Percentiles rank a stretch among this genome's conserved stretches.
Conservation (phyloP, 2,329 filamentous ascomycete species). For the Tolypocladium paradoxum region DNA sequence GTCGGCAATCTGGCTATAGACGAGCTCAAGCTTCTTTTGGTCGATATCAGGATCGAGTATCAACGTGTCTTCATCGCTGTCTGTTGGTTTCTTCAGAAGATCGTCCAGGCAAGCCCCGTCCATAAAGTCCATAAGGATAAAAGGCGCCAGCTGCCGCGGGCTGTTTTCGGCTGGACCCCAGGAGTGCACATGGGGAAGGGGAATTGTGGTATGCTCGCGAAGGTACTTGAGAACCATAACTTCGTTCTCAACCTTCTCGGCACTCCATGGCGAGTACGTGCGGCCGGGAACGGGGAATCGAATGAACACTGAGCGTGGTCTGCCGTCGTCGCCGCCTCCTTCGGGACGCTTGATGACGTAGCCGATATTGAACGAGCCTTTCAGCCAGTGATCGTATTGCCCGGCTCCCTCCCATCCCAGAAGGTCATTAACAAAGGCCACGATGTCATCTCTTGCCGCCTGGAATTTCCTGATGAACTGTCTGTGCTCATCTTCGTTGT, state of each 20-base stretch:
- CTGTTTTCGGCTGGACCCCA: conserved; percentile 18
- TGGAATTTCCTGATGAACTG: conserved; percentile 8
- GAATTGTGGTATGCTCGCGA: conserved; percentile 17
- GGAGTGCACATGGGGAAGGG: conserved; percentile 14
- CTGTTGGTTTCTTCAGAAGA: conserved; percentile 13
- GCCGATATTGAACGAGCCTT: conserved; percentile 17
- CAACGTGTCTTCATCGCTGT: conserved; percentile 10
- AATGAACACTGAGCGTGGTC: conserved; percentile 8
- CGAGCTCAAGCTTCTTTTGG: conserved; percentile 7
- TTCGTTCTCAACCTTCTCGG: conserved; percentile 22
- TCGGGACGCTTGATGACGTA: conserved; percentile 10
- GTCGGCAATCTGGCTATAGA: conserved; percentile 14
- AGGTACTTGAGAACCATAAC: conserved; percentile 16
- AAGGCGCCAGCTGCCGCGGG: conserved; percentile 18
- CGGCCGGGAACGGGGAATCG: conserved; percentile 15
- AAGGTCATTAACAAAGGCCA: conserved; percentile 9
- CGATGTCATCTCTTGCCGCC: conserved; percentile 10
- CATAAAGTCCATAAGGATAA: conserved; percentile 21
- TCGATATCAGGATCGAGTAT: conserved; percentile 11
- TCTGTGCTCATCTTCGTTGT: conserved; percentile 10
- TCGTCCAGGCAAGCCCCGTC: conserved; percentile 11
- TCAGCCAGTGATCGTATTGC: conserved; percentile 12
- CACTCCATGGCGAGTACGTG: conserved; percentile 8
- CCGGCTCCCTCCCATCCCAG: conserved; percentile 5
- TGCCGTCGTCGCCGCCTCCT: conserved; percentile 5